phyloP scores from a whole-genome alignment of 176 grass and related monocot genomes.

The Oryza meridionalis region DNA sequence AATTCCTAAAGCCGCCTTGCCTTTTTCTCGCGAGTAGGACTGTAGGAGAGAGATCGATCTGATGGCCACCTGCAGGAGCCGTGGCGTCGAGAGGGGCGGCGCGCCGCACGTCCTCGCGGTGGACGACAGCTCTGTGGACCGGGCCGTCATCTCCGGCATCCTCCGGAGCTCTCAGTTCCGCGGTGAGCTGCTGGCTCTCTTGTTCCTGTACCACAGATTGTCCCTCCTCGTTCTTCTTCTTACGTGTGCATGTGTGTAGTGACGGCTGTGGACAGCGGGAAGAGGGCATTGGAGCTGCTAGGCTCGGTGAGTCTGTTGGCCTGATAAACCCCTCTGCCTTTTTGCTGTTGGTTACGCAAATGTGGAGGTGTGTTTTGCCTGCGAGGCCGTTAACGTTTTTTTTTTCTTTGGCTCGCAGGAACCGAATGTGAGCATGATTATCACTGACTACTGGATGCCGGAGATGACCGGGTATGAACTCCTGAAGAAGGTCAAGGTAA shows the following conservation, averaged over 20 bases:
- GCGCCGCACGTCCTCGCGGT: conserved; percentile 80
- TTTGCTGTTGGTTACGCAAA: no score
- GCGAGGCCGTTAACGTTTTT: neutral
- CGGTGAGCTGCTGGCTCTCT: conserved; percentile 24
- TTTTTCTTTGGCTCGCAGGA: conserved; percentile 45
- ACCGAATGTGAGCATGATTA: conserved; percentile 91
- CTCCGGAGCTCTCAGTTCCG: conserved; percentile 80
- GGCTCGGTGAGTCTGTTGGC: conserved; percentile 46
- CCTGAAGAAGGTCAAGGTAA: conserved; percentile 95
- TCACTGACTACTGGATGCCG: conserved; percentile 97
- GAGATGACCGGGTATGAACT: conserved; percentile 98
- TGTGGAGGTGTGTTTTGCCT: neutral
- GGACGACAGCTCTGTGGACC: conserved; percentile 85
- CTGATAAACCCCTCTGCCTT: neutral
- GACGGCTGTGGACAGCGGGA: conserved; percentile 90
- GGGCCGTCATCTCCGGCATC: conserved; percentile 67
- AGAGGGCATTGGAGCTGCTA: conserved; percentile 83
- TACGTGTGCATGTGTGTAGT: conserved; percentile 44
- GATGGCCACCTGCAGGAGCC: conserved; percentile 39
- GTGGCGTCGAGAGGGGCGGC: conserved; percentile 23
- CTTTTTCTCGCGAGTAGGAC: neutral
- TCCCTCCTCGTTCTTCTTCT: neutral
- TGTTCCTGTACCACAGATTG: neutral
- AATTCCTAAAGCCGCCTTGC: neutral
- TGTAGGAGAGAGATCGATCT: neutral